These are phyloP conservation scores for Talaromyces borbonicus DNA, from an alignment of 495 filamentous ascomycete genomes.

Conservation along the genomic window DNA sequence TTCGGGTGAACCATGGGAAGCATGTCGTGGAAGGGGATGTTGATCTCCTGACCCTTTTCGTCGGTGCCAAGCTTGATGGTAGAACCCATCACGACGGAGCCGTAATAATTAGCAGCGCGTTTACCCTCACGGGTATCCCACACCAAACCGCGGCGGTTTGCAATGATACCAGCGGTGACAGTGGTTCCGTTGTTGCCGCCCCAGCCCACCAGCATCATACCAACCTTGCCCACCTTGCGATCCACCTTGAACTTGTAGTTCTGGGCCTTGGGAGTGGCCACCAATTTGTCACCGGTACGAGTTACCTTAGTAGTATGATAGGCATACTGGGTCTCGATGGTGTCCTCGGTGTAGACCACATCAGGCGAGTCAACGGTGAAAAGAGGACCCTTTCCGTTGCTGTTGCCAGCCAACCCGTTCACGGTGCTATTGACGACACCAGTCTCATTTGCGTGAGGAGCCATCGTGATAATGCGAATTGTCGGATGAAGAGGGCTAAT, in stretches of 20 bases:
- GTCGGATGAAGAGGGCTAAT: constrained; percentile 6
- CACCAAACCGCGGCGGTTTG: constrained; percentile 73
- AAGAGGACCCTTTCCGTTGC: constrained; percentile 39
- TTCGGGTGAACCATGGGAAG: constrained; percentile 98
- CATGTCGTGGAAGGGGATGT: constrained; percentile 89
- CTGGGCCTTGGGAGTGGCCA: constrained; percentile 79
- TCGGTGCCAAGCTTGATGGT: constrained; percentile 94
- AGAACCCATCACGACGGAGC: constrained; percentile 91
- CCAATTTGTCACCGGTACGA: constrained; percentile 64
- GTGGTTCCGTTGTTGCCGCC: constrained; percentile 98
- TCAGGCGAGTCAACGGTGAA: constrained; percentile 89
- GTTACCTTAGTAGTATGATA: constrained; percentile 87
- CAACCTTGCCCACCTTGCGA: constrained; percentile 84
- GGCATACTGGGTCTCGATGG: constrained; percentile 90
- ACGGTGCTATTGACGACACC: constrained; percentile 51
- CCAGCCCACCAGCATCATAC: constrained; percentile 96
- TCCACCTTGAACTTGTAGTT: constrained; percentile 96
- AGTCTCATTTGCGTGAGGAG: constrained; percentile 76
- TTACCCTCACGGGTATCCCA: constrained; percentile 92
- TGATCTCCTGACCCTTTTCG: constrained; percentile 80
- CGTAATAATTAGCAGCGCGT: constrained; percentile 89
- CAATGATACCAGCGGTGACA: constrained; percentile 93
- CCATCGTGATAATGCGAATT: constrained; percentile 48
- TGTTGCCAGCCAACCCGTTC: constrained; percentile 53
- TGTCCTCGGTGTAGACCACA: constrained; percentile 76